A percentile compares a stretch with the other conserved stretches of the same genome.
phyloP scores from a whole-genome alignment of 2,329 filamentous ascomycete genomes.

The Hymenoscyphus fructigenus region DNA sequence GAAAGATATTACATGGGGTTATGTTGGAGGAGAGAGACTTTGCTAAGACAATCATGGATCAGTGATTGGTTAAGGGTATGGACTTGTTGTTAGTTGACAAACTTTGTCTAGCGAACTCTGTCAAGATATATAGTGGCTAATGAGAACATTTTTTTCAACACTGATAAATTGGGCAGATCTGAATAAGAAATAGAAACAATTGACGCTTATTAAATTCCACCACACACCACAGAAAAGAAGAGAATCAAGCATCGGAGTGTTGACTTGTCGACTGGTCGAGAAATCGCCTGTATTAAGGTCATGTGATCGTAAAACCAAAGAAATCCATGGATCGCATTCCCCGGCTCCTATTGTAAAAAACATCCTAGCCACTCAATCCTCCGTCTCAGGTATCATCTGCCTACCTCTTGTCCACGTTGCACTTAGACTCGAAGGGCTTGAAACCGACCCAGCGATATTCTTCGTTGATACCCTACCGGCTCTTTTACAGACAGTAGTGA shows the following conservation, averaged over 20 bases:
- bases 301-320: too few species aligned
- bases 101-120: not conserved
- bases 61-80: not conserved
- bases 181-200: not conserved
- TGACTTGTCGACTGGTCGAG: not conserved
- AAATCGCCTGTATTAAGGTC: too few species aligned
- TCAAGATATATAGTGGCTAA: not conserved
- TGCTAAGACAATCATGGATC: not conserved
- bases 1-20: slow-evolving; percentile 40
- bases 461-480: too few species aligned
- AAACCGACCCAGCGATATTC: too few species aligned
- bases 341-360: too few species aligned
- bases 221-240: not conserved
- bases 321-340: too few species aligned
- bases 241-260: not conserved
- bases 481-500: too few species aligned
- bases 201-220: not conserved
- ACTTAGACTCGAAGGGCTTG: too few species aligned
- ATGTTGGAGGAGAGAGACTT: slow-evolving; percentile 27
- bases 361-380: too few species aligned
- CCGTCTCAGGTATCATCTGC: too few species aligned
- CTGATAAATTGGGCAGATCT: not conserved
- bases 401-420: too few species aligned
- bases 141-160: not conserved
- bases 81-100: not conserved